Base-by-base conservation (phyloP, 2,329 filamentous ascomycete species). In the Helminthosporium solani region DNA sequence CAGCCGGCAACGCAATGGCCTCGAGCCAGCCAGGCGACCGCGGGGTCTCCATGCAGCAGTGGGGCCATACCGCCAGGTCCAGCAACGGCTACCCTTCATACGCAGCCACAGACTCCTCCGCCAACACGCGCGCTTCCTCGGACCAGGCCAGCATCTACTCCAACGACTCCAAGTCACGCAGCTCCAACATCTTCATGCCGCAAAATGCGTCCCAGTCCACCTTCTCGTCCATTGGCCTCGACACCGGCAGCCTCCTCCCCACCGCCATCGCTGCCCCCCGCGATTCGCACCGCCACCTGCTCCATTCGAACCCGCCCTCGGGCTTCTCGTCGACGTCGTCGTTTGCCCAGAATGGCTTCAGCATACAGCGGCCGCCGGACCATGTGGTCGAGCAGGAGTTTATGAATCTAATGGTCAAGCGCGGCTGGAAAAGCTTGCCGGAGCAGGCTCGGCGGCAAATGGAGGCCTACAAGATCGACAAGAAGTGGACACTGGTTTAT, bases 401-500 rank as follows among this genome's bases (percentile, higher is more conserved):
- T 64, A 78, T 91, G 62, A 86, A 90, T 42, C 76, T 99, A 55
- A 97, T 99, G 94, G 88, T 95, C 64, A 96, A 96, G 74, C 84
- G 94, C 73, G 94, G 92, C 55, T 97, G 91, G 89, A 94, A 96
- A 74, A 95, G 95, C 70, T 76, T 99, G 54, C 94, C 94, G 4
- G 94, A 99, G 65, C 90, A 96, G 74, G 94, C 94, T 23, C 84
- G 87, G 58, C 81, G 92, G 51, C 94, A 97, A 75, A 97, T 99
- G 92, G 82, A 94, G 73, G 90, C 90, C 30, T 97, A 99, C 68
- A 89, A 91, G 12, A 82, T 94, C 7, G 83, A 85, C 54, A 97
- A 97, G 78, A 99, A 97, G 73, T 99, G 94, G 94, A 96, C 90
- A 1, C 76, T 99, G 49, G 87, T 99, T 41, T 87, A 97, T 68